phyloP scores from a whole-genome alignment of 2,329 filamentous ascomycete species.

The Xylariomycetidae sp. region DNA sequence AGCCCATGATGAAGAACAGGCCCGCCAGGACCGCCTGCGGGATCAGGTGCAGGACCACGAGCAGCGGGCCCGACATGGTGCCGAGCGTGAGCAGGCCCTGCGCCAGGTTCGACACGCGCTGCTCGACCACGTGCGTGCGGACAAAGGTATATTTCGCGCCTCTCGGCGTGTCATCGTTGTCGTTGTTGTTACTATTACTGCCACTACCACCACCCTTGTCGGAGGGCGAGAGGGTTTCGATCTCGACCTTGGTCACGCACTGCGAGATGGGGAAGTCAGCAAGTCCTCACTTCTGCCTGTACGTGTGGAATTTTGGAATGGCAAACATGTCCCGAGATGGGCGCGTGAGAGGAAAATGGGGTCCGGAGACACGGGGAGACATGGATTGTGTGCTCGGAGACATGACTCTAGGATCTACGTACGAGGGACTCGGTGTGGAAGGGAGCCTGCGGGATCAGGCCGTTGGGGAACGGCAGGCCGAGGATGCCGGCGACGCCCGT shows the following conservation, averaged over 20 bases:
- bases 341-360: too few species aligned
- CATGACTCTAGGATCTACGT: too few species aligned
- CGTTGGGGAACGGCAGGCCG: slow-evolving; percentile 77
- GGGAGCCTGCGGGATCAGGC: slow-evolving; percentile 77
- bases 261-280: too few species aligned
- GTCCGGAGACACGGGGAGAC: too few species aligned
- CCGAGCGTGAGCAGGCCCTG: slow-evolving; percentile 74
- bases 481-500: slow-evolving; percentile 72
- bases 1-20: slow-evolving; percentile 80
- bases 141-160: slow-evolving; percentile 41
- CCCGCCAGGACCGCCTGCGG: slow-evolving; percentile 76
- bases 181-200: slow-evolving; percentile 44
- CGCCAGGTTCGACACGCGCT: slow-evolving; percentile 72
- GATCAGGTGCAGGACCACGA: slow-evolving; percentile 70
- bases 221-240: too few species aligned
- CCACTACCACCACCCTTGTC: too few species aligned
- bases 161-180: slow-evolving; percentile 46
- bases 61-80: slow-evolving; percentile 71
- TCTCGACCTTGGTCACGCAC: slow-evolving; percentile 61
- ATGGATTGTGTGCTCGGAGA: too few species aligned
- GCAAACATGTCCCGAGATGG: too few species aligned
- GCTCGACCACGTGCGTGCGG: slow-evolving; percentile 66
- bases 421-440: slow-evolving; percentile 78
- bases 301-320: too few species aligned
- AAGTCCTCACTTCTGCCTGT: too few species aligned